Base-by-base conservation (phyloP, 345 rosid species). In the Crucihimalaya himalaica region DNA sequence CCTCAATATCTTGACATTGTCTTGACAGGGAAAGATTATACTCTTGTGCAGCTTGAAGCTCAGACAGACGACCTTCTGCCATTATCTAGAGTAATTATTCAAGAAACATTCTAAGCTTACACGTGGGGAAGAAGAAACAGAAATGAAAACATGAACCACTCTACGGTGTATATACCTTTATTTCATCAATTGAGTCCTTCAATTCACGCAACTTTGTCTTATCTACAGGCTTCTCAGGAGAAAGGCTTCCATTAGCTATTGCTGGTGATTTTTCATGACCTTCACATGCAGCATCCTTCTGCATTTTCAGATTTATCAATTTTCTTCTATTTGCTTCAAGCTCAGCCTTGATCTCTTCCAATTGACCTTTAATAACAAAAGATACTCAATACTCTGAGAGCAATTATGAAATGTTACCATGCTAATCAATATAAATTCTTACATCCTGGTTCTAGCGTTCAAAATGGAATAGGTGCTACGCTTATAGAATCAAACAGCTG, bases 251-350 rank as follows among this genome's bases (percentile, higher is more conserved):
- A 81, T 88, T 92, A 67, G 73, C 85, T 11, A 83, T 80, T 76
- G 81, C 78, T 18, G 92, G 84, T 48, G 83, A 62, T 19, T 87
- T 70, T 66, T 71, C 76, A 73, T 82, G 86, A 68, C 72, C 15
- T 59, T 84, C 92, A 66, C 86, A 85, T 29, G 90, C 88, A 21
- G 83, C 84, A 81, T 88, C 97, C 81, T 88, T 95, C 76, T 90
- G 94, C 97, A 92, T 92, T 75, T 79, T 87, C 76, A 86, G 76
- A 79, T 76, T 84, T 65, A 95, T 81, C 76, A 92, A 72, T 80
- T 90, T 95, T 83, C 98, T 85, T 85, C 94, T 86, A 76, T 89
- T 88, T 72, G 89, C 98, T 84, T 95, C 97, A 42, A 92, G 94
- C 80, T 90, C 92, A 48, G 85, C 84, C 87, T 85, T 84, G 77